Conservation (phyloP, 2,329 filamentous ascomycete genomes). For the Torrubiella hemipterigena region DNA sequence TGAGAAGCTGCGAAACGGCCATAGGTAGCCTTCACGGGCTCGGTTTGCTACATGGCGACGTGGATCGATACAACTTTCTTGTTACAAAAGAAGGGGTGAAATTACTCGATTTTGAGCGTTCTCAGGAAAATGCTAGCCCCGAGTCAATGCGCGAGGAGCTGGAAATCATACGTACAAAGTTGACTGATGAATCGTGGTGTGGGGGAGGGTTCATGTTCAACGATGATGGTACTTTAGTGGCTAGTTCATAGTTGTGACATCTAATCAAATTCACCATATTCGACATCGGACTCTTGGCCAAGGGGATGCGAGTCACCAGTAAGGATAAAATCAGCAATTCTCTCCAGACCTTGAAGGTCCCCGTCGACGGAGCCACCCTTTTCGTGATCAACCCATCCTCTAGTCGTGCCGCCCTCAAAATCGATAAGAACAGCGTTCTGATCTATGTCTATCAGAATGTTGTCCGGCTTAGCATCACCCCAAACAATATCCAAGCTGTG, state of each 20-base stretch:
- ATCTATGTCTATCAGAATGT: neutral
- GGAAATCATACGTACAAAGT: slow-evolving; percentile 13
- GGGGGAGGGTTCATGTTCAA: slow-evolving; percentile 7
- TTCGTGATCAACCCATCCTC: neutral
- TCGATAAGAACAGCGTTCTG: neutral
- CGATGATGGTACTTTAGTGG: neutral
- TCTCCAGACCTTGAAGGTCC: neutral
- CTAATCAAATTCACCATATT: too few species aligned
- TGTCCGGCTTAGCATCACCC: neutral
- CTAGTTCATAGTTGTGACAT: neutral
- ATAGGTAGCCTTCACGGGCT: slow-evolving; percentile 9
- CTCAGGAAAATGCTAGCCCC: slow-evolving; percentile 4
- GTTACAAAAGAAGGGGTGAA: slow-evolving; percentile 3
- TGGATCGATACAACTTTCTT: slow-evolving; percentile 10
- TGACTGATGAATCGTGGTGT: slow-evolving; percentile 16
- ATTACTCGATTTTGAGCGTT: slow-evolving; percentile 9
- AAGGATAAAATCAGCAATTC: too few species aligned
- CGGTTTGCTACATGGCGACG: slow-evolving; percentile 8
- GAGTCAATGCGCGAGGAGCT: slow-evolving; percentile 14
- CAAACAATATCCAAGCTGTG: too few species aligned
- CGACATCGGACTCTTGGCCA: too few species aligned
- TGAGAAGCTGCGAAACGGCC: slow-evolving; percentile 9
- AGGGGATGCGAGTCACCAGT: too few species aligned
- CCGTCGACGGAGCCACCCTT: neutral
- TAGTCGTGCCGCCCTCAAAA: neutral